These are phyloP conservation scores for Cercospora zeae-maydis DNA, from an alignment of 2,329 filamentous ascomycete genomes.

Conservation along the genomic window DNA sequence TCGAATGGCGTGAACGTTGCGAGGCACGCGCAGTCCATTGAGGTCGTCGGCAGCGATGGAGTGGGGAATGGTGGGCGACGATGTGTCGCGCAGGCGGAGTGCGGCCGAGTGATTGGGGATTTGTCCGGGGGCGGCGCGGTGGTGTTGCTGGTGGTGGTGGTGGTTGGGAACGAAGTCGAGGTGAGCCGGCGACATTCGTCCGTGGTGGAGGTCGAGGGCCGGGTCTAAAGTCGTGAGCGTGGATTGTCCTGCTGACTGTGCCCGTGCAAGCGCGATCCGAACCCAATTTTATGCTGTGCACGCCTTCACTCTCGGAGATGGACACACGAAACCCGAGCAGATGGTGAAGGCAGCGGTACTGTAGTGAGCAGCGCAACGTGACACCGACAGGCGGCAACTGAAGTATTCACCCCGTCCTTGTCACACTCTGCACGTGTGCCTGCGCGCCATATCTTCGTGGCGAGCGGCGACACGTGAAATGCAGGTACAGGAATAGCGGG, in stretches of 20 bases:
- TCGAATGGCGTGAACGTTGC: conserved; percentile 41
- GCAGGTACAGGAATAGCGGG: conserved; percentile 3
- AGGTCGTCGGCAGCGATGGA: conserved; percentile 23
- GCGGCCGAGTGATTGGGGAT: background rate
- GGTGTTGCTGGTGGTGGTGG: background rate
- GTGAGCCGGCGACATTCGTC: background rate
- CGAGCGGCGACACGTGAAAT: background rate
- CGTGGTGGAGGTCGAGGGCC: background rate
- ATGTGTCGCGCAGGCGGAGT: background rate
- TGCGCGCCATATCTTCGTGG: background rate
- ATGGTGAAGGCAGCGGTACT: background rate
- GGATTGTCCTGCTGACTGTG: conserved; percentile 1
- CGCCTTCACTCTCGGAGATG: background rate
- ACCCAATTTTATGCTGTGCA: background rate
- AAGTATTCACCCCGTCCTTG: background rate
- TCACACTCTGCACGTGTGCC: background rate
- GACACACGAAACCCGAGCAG: background rate
- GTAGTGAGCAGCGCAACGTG: background rate
- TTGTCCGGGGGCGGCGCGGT: background rate
- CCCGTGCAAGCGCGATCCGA: background rate
- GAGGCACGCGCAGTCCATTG: conserved; percentile 55
- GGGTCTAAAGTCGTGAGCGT: background rate
- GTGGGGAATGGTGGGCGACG: conserved; percentile 6
- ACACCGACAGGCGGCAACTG: background rate
- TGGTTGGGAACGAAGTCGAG: background rate